Base-by-base conservation (phyloP, 768 basidiomycete species). In the Leucocoprinus birnbaumii region DNA sequence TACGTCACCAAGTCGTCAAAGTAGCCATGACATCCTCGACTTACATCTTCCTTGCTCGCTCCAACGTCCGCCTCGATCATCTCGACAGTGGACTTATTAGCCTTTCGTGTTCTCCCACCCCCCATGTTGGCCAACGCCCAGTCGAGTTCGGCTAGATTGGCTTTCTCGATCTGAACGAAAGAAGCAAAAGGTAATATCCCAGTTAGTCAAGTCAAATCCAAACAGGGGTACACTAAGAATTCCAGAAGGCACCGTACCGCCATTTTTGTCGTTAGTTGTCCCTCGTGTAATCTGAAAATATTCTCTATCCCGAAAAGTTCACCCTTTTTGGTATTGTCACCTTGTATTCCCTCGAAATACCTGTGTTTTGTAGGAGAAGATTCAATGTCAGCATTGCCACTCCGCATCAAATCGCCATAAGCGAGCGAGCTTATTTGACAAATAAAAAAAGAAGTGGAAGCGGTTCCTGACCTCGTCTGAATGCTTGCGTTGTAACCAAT, bases 281-380 rank as follows among this genome's bases (percentile, higher is more conserved):
- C 74, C 62, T 90, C 88, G 58, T 89, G 84, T 25, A 94, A 73
- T 59, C 76, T 82, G 71, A 95, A 94, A 34, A 95, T 90, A 61
- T 95, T 95, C 64, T 86, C 83, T 45, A 89, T 74, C 3, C 93
- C 93, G 61, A 91, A 95, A 2, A 94, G 77, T 62, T 94, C 92
- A 26, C 91, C 93, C 62, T 85, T 84, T 62, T 83, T 83, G 1
- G 67, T 69, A 49, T 77, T 85, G 62, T 91, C 87, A 8, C 89
- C 90, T 64, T 94, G 89, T 0, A 95, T 80, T 13, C 91, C 92
- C 25, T 87, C 74, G 61, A 92, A 95, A 58, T 90, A 88, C 53
- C 90, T 89, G 48, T 13, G 25, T 40, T n/a, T 11, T 18, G 26
- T 11, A n/a, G 31, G 11, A 31, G 31, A 31, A 11, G 31, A 40